A percentile compares a stretch with the other conserved stretches of the same genome.
These are phyloP conservation scores for Rhynchospora pubera DNA, from an alignment of 176 grass and related monocot species.

Conservation along the genomic window DNA sequence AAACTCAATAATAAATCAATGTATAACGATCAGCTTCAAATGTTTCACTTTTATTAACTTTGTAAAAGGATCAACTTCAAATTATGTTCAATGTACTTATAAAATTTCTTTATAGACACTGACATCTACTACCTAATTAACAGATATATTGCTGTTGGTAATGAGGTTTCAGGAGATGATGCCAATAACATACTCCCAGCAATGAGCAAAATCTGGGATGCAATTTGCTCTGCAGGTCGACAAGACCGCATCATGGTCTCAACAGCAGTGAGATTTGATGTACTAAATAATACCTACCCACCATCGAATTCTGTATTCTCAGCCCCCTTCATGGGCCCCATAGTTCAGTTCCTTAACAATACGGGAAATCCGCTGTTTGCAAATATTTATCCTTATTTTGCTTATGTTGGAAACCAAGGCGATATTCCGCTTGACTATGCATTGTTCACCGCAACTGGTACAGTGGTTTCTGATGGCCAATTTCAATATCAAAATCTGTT, in stretches of 20 bases:
- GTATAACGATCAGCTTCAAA: too few species aligned
- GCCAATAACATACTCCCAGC: constrained; percentile 40
- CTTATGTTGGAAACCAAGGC: not conserved
- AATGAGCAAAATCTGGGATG: constrained; percentile 44
- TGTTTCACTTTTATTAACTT: too few species aligned
- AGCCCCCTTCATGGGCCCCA: constrained; percentile 43
- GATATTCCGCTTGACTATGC: constrained; percentile 28
- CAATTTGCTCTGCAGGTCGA: constrained; percentile 32
- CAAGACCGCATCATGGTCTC: constrained; percentile 51
- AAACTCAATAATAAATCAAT: too few species aligned
- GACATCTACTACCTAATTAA: not conserved
- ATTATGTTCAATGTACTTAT: too few species aligned
- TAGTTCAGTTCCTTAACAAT: constrained; percentile 48
- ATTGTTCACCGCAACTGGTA: constrained; percentile 32
- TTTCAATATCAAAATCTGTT: constrained; percentile 47
- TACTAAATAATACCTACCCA: constrained; percentile 50
- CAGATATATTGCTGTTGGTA: constrained; percentile 68
- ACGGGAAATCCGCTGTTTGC: constrained; percentile 50
- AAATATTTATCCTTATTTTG: constrained; percentile 80
- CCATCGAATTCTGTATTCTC: constrained; percentile 39
- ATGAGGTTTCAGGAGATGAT: constrained; percentile 38
- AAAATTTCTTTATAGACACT: too few species aligned
- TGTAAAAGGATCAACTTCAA: too few species aligned
- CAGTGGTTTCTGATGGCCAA: constrained; percentile 26
- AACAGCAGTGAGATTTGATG: constrained; percentile 45